Base-by-base conservation (phyloP, 495 filamentous ascomycete species). In the Aspergillus avenaceus region DNA sequence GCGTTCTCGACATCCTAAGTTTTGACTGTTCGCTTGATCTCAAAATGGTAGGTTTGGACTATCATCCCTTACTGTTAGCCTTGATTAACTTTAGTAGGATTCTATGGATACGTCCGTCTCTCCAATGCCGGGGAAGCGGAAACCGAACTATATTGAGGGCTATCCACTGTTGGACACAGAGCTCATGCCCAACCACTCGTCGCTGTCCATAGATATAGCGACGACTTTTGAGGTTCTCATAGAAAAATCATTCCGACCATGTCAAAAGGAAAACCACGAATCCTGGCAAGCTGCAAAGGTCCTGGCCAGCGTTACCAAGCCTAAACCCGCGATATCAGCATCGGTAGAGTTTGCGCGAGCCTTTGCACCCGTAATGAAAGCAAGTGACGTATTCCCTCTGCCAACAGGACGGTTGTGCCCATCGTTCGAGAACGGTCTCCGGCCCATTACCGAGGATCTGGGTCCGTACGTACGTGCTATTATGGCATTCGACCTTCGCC, bases 381-480 rank as follows among this genome's bases (percentile, higher is more conserved):
- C 60, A 13, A 63, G 53, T 41, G 68, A 61, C 37, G 54, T 55
- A 0, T 58, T 60, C 36, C 61, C 56, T 14, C 50, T 54, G 6
- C 43, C 60, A 12, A 65, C 54, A 25, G 65, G 59, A 42, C 74
- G 61, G 27, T 51, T 52, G 14, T 63, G 81, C 0, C 90, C 87
- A 0, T 76, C 83, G 0, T 88, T 96, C 51, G 88, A 95, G 49
- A 79, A 87, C 28, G 80, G 82, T 0, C 59, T 83, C 31, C 58
- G 67, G 3, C 69, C 82, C 8, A 78, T 96, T 27, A 72, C 73
- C 4, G 75, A 85, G 37, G 93, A 98, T 51, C 67, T 96, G 6
- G 90, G 87, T 0, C 92, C 91, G 0, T 97, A 87, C 55, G 77
- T 95, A 18, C 85, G 93, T 16, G 71, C 76, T 8, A 96, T 97